These are phyloP conservation scores for Penicillium silybi DNA, from an alignment of 495 filamentous ascomycete species.

Conservation along the genomic window DNA sequence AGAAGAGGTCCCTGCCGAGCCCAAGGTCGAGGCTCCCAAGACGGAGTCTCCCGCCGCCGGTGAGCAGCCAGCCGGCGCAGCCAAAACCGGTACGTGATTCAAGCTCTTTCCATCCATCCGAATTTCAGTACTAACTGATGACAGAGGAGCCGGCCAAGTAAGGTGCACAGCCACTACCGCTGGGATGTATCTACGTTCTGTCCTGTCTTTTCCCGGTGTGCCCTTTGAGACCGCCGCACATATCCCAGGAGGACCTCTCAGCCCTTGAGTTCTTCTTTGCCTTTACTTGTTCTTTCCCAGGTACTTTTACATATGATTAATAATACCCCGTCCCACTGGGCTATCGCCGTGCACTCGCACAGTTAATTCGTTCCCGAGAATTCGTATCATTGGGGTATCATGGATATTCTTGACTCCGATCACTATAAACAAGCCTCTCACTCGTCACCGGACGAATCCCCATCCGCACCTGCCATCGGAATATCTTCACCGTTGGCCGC, in stretches of 20 bases:
- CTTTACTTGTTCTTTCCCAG: background rate
- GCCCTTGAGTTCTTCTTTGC: background rate
- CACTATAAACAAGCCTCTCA: background rate
- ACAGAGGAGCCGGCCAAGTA: background rate
- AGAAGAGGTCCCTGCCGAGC: too few relatives aligned
- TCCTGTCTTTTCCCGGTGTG: background rate
- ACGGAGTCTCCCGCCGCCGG: background rate
- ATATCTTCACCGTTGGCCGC: background rate
- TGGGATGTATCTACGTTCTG: background rate
- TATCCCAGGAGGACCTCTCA: background rate
- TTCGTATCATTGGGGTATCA: slow-evolving; percentile 18
- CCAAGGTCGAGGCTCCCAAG: background rate
- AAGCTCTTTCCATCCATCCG: background rate
- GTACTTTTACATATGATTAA: background rate
- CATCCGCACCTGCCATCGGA: slow-evolving; percentile 9
- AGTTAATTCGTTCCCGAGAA: background rate
- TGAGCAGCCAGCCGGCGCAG: slow-evolving; percentile 9
- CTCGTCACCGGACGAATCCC: slow-evolving; percentile 16
- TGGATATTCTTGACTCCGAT: slow-evolving; percentile 2
- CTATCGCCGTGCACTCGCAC: background rate
- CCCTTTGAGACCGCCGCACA: background rate
- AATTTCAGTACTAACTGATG: background rate
- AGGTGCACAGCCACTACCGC: background rate
- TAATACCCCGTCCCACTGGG: background rate
- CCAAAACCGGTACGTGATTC: background rate